Percentiles rank a stretch among this genome's conserved stretches.
Evolutionary conservation across 768 basidiomycete genomes (phyloP).

Genomic region (Lenzites betulinus): DNA sequence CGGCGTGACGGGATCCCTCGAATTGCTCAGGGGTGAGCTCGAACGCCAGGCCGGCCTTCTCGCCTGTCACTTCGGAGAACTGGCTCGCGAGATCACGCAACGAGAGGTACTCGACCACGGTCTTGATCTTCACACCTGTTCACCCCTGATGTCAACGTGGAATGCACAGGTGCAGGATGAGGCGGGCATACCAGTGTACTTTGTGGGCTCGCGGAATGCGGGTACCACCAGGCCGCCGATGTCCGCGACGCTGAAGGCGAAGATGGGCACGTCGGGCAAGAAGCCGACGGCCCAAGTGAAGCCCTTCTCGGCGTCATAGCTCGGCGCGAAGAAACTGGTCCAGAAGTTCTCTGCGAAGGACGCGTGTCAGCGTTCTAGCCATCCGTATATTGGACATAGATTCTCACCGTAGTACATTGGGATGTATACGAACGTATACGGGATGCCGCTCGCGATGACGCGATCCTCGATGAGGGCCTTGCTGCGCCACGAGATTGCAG

Average conservation of each 20-base stretch:
- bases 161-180: neutral
- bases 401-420: conserved; percentile 12
- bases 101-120: conserved; percentile 10
- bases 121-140: conserved; percentile 13
- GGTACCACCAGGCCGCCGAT: conserved; percentile 12
- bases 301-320: conserved; percentile 13
- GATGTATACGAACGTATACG: conserved; percentile 13
- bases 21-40: conserved; percentile 14
- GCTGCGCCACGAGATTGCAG: conserved; percentile 12
- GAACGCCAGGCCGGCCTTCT: conserved; percentile 13
- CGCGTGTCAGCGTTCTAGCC: too few species aligned
- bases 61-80: conserved; percentile 15
- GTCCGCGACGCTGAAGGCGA: conserved; percentile 11
- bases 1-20: conserved; percentile 7
- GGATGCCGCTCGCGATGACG: conserved; percentile 14
- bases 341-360: conserved; percentile 11
- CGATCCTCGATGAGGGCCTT: conserved; percentile 14
- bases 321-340: conserved; percentile 15
- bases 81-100: conserved; percentile 5
- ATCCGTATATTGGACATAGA: too few species aligned
- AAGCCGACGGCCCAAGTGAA: conserved; percentile 13
- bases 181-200: conserved; percentile 5
- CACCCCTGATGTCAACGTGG: neutral
- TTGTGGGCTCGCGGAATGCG: conserved; percentile 13
- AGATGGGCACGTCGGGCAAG: conserved; percentile 10